These are phyloP conservation scores for Tylopilus rubrobrunneus DNA, from an alignment of 768 basidiomycete genomes.

Conservation along the genomic window DNA sequence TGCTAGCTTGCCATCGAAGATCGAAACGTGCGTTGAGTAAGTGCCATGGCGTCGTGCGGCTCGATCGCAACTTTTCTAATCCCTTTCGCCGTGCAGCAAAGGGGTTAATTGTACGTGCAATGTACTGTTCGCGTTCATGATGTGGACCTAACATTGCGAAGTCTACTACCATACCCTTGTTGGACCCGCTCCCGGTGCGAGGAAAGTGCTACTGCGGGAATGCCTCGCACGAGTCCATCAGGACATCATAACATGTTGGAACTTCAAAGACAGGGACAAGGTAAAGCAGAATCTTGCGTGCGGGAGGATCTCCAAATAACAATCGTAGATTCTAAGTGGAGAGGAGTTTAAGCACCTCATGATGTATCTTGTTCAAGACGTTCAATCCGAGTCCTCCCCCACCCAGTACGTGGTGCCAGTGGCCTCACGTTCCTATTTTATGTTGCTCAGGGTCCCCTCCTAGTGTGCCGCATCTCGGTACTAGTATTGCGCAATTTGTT, in stretches of 20 bases:
- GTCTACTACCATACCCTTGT: background rate
- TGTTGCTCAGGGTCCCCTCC: background rate
- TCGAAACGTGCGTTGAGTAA: slow-evolving; percentile 7
- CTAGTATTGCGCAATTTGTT: slow-evolving; percentile 1
- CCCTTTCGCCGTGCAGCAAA: background rate
- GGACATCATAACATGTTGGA: slow-evolving; percentile 7
- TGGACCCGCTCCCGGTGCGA: background rate
- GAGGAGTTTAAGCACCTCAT: slow-evolving; percentile 3
- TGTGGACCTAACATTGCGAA: background rate
- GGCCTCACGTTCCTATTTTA: background rate
- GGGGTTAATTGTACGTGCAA: background rate
- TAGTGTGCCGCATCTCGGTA: background rate
- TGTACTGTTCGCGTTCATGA: background rate
- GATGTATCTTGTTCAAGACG: slow-evolving; percentile 1
- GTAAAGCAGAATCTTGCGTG: background rate
- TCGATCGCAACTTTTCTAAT: background rate
- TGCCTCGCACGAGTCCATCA: slow-evolving; percentile 5
- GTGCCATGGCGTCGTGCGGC: background rate
- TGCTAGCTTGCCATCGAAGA: slow-evolving; percentile 2
- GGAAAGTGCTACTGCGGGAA: background rate
- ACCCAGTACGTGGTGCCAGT: background rate
- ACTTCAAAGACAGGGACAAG: too few species aligned
- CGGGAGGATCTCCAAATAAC: background rate
- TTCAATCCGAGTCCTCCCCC: background rate
- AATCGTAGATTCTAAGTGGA: slow-evolving; percentile 1